These are phyloP conservation scores for Teunomyces atbi DNA, from an alignment of 805 yeast genomes.

Conservation along the genomic window DNA sequence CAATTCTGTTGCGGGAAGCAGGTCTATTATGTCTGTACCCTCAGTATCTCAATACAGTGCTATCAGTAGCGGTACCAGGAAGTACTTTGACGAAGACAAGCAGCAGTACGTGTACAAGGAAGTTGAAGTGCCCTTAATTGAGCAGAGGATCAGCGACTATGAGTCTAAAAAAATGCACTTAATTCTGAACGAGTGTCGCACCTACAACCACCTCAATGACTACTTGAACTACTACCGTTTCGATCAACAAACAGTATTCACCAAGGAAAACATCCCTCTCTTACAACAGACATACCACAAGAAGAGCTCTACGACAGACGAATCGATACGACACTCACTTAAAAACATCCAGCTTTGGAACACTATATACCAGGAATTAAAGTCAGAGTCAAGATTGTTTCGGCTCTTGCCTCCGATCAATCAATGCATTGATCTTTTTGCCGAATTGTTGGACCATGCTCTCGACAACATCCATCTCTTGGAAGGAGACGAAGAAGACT, in stretches of 20 bases:
- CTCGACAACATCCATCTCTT: conserved; percentile 16
- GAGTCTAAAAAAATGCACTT: conserved; percentile 9
- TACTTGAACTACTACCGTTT: conserved; percentile 9
- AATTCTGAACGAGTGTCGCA: conserved; percentile 6
- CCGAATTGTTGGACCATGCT: conserved; percentile 23
- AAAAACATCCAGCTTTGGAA: conserved; percentile 24
- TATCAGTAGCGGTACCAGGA: conserved; percentile 5
- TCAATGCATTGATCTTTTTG: conserved; percentile 17
- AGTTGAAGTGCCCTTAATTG: conserved; percentile 10
- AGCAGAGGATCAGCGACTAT: conserved; percentile 11
- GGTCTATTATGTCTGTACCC: neutral
- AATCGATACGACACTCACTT: conserved; percentile 3
- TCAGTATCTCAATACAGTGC: neutral
- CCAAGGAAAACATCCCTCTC: conserved; percentile 10
- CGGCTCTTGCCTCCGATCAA: conserved; percentile 13
- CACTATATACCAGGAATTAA: conserved; percentile 30
- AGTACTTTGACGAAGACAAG: conserved; percentile 12
- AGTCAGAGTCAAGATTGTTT: conserved; percentile 15
- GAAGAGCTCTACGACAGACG: conserved; percentile 10
- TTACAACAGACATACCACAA: conserved; percentile 15
- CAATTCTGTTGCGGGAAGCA: neutral
- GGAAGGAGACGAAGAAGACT: conserved; percentile 9
- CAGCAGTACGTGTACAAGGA: conserved; percentile 8
- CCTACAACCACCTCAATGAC: conserved; percentile 10
- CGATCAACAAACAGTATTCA: conserved; percentile 9